phyloP scores from a whole-genome alignment of 2,329 filamentous ascomycete genomes.

The Calonectria naviculata region DNA sequence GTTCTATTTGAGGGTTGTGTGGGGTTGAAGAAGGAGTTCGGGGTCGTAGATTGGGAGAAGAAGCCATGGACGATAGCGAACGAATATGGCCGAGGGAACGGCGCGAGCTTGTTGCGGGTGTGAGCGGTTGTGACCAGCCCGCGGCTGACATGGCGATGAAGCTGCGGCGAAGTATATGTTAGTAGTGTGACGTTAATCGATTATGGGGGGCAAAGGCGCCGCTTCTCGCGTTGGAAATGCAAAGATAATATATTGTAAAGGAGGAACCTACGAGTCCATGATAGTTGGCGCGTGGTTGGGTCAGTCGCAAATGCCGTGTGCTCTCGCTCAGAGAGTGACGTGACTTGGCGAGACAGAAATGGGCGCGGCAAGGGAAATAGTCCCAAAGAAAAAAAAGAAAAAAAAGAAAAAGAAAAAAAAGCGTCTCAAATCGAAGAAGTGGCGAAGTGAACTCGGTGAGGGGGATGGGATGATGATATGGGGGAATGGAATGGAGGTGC shows the following conservation, averaged over 20 bases:
- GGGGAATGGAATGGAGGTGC: not conserved
- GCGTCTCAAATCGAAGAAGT: not conserved
- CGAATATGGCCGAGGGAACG: slow-evolving; percentile 61
- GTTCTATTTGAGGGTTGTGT: slow-evolving; percentile 53
- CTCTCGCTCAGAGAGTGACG: slow-evolving; percentile 40
- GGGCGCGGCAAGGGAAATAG: slow-evolving; percentile 16
- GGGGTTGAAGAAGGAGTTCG: slow-evolving; percentile 47
- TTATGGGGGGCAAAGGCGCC: not conserved
- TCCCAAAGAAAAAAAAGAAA: too few relatives aligned
- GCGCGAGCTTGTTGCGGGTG: slow-evolving; percentile 39
- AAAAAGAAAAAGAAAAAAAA: too few relatives aligned
- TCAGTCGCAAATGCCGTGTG: slow-evolving; percentile 39
- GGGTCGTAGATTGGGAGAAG: slow-evolving; percentile 50
- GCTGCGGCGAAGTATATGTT: slow-evolving; percentile 48
- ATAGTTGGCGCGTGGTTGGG: slow-evolving; percentile 32
- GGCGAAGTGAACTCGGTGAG: not conserved
- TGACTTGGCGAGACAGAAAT: slow-evolving; percentile 32
- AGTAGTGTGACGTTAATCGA: slow-evolving; percentile 11
- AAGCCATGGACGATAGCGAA: slow-evolving; percentile 64
- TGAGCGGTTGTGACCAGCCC: slow-evolving; percentile 61
- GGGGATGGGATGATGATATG: slow-evolving; percentile 6
- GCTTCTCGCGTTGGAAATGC: slow-evolving; percentile 27
- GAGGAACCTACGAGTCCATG: slow-evolving; percentile 47
- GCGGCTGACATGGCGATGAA: slow-evolving; percentile 59
- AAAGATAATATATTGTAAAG: slow-evolving; percentile 17